Conservation (phyloP, 2,329 filamentous ascomycete genomes). For the Trichoderma arundinaceum region DNA sequence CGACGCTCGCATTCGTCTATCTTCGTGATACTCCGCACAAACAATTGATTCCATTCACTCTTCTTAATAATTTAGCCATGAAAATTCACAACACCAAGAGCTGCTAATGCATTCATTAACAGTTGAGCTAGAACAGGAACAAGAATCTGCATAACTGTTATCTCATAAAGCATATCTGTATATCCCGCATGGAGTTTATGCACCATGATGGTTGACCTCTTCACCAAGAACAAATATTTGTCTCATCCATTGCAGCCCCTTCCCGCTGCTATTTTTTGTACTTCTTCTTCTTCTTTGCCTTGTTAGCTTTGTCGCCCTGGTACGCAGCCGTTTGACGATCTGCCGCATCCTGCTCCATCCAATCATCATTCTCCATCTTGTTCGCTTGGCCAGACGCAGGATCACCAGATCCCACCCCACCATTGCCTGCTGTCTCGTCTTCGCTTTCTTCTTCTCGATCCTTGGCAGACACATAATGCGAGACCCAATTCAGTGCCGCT, state of each 20-base stretch:
- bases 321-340: neutral
- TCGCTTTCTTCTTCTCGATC: neutral
- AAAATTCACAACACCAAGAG: too few relatives aligned
- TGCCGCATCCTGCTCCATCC: neutral
- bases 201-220: neutral
- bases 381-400: neutral
- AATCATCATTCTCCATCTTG: neutral
- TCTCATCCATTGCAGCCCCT: neutral
- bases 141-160: too few relatives aligned
- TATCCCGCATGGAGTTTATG: too few relatives aligned
- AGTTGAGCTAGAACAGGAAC: too few relatives aligned
- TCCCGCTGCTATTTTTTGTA: neutral
- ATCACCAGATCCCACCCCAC: too few relatives aligned
- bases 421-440: too few relatives aligned
- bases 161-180: too few relatives aligned
- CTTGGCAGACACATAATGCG: too few relatives aligned
- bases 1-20: neutral
- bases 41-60: neutral
- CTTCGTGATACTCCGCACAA: neutral
- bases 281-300: constrained; percentile 1
- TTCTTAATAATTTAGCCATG: neutral
- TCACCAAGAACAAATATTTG: neutral
- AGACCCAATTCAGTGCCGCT: too few relatives aligned
- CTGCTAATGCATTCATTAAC: too few relatives aligned
- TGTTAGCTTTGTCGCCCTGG: neutral